Evolutionary conservation across 768 basidiomycete species (phyloP), one percentile per base, ranked within the genome.

Genomic region (Hericium coralloides): DNA sequence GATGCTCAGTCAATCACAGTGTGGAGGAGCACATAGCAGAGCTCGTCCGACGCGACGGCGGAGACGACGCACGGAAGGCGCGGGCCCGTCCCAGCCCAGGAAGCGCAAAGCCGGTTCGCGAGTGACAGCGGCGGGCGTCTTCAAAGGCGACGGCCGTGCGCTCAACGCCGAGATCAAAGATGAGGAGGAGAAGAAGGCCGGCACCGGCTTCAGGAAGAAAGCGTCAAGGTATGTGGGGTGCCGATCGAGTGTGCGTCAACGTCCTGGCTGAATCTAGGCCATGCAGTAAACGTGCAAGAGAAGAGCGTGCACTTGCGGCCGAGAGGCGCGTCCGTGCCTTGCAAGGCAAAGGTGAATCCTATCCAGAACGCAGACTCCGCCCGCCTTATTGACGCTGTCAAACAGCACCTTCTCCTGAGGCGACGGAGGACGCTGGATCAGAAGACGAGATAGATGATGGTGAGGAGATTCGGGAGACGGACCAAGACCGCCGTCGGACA

Each of bases 1-100:
- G 23, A 39, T 25, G 36, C 55, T 49, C 49, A 56, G 36, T 43
- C 10, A 43, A 39, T 49, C 37, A 8, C 53, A 90, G 88, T 91
- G 89, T 60, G 90, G 91, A 54, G 90, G 89, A 14, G 89, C 90
- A 14, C 87, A 91, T 65, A 72, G 75, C 4, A 79, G 82, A 45
- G 64, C 78, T 4, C 79, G 85, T 3, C 84, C 85, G n/a, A 72
- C 77, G 15, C 75, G 74, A 20, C 65, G 67, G 12, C 77, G 77
- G 2, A 72, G 77, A 22, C 62, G 65, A n/a, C 75, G 74, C 37
- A 69, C 66, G 38, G 67, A 69, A 31, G 69, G 73, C 48, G 72
- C 75, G 0, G 73, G 76, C 2, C 79, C 85, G 0, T 85, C 85
- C 3, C 86, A 87, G 67, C 84, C 82, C 1, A 73, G 71, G 5